These are phyloP conservation scores for Tulasnella sp. DNA, from an alignment of 768 basidiomycete species.

Conservation along the genomic window DNA sequence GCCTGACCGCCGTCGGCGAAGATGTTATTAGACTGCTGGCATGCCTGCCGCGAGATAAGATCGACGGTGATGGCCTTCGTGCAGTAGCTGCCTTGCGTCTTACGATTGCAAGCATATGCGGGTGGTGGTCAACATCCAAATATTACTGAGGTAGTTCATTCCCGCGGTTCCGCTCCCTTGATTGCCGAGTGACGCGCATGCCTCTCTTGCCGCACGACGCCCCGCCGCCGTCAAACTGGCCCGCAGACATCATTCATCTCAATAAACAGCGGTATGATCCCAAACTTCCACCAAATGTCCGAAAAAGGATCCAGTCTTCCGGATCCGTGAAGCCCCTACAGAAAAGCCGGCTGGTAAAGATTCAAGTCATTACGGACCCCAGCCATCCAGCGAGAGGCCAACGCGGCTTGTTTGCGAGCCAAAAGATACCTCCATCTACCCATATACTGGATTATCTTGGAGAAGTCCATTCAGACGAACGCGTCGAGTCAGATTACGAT, in stretches of 20 bases:
- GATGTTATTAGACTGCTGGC: constrained; percentile 14
- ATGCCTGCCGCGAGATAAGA: not conserved
- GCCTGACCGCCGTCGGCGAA: constrained; percentile 7
- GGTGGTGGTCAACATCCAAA: constrained; percentile 27
- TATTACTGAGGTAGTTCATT: constrained; percentile 8
- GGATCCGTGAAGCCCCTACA: constrained; percentile 26
- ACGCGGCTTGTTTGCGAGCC: constrained; percentile 72
- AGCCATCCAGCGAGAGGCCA: constrained; percentile 76
- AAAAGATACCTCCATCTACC: constrained; percentile 61
- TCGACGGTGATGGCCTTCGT: not conserved
- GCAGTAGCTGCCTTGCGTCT: constrained; percentile 20
- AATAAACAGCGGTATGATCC: constrained; percentile 51
- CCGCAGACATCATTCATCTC: constrained; percentile 55
- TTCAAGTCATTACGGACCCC: constrained; percentile 50
- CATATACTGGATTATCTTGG: constrained; percentile 80
- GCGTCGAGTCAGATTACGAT: constrained; percentile 79
- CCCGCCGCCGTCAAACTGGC: constrained; percentile 50
- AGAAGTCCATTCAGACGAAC: constrained; percentile 74
- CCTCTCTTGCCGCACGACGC: constrained; percentile 11
- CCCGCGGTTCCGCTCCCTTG: not conserved
- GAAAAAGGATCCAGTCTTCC: constrained; percentile 37
- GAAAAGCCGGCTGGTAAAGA: constrained; percentile 45
- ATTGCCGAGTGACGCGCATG: constrained; percentile 10
- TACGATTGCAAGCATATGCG: constrained; percentile 17
- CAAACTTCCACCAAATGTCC: constrained; percentile 52